Conservation (phyloP, 257 asterid species). For the Anisodus acutangulus region DNA sequence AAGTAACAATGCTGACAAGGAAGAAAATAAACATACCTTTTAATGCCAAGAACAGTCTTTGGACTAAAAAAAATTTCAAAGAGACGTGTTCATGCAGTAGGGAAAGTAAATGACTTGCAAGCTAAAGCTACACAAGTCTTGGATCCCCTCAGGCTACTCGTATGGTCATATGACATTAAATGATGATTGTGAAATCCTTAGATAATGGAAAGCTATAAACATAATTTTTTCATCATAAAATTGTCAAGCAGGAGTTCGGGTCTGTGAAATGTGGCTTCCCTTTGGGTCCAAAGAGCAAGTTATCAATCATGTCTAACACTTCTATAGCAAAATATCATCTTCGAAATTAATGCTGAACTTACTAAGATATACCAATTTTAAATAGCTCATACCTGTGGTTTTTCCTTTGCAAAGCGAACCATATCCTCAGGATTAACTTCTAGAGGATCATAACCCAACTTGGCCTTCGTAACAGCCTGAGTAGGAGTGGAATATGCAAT, state of each 20-base stretch:
- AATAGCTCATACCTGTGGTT: constrained; percentile 76
- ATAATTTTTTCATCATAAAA: not conserved
- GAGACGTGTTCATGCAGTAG: not conserved
- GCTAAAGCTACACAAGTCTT: not conserved
- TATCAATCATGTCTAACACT: constrained; percentile 13
- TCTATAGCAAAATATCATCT: not conserved
- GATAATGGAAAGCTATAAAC: constrained; percentile 12
- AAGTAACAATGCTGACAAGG: not conserved
- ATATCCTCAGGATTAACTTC: constrained; percentile 99
- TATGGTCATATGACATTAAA: not conserved
- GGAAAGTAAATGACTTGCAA: constrained; percentile 6
- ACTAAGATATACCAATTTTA: not conserved
- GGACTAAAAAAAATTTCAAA: not conserved
- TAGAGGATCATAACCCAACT: constrained; percentile 93
- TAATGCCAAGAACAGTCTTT: not conserved
- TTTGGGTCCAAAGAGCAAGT: constrained; percentile 12
- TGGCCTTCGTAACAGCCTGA: constrained; percentile 98
- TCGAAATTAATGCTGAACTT: constrained; percentile 10
- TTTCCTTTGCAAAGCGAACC: constrained; percentile 97
- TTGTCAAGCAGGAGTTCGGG: constrained; percentile 11
- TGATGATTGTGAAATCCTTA: constrained; percentile 25
- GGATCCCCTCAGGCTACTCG: not conserved
- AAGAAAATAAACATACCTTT: not conserved
- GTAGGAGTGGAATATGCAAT: constrained; percentile 31
- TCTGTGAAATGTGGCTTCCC: not conserved